Conservation (phyloP, 2,329 filamentous ascomycete species). For the Incumbomyces lentus region DNA sequence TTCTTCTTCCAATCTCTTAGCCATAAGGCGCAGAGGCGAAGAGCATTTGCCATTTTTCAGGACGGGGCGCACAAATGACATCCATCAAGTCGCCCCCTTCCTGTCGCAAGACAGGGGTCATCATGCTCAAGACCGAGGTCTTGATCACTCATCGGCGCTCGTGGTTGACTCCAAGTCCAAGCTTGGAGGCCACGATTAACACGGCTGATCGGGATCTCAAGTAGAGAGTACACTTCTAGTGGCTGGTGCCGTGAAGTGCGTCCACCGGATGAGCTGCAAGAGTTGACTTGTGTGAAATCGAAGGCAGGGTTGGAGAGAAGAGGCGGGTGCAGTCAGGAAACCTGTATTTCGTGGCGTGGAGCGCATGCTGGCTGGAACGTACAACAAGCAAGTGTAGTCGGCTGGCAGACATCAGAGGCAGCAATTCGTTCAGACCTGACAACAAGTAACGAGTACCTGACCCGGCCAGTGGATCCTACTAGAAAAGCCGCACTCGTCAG, state of each 20-base stretch:
- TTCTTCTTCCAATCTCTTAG: slow-evolving; percentile 52
- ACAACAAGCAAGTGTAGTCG: slow-evolving; percentile 15
- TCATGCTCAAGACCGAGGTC: slow-evolving; percentile 19
- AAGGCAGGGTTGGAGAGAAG: slow-evolving; percentile 31
- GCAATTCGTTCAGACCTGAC: slow-evolving; percentile 14
- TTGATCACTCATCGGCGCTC: slow-evolving; percentile 42
- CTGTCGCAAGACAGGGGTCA: slow-evolving; percentile 27
- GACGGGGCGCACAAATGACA: slow-evolving; percentile 82
- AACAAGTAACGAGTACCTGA: slow-evolving; percentile 17
- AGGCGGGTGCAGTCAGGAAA: slow-evolving; percentile 25
- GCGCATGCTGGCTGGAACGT: slow-evolving; percentile 15
- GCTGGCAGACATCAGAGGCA: slow-evolving; percentile 10
- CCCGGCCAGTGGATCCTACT: slow-evolving; percentile 18
- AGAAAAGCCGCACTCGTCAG: slow-evolving; percentile 1
- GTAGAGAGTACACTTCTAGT: slow-evolving; percentile 38
- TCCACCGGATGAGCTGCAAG: slow-evolving; percentile 33
- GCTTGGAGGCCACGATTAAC: slow-evolving; percentile 54
- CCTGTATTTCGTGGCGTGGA: not conserved
- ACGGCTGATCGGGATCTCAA: slow-evolving; percentile 49
- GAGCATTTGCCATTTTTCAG: slow-evolving; percentile 27
- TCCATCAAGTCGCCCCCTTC: slow-evolving; percentile 78
- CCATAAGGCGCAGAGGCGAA: slow-evolving; percentile 21
- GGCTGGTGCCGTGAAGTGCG: slow-evolving; percentile 45
- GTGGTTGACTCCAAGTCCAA: slow-evolving; percentile 37
- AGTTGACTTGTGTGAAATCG: slow-evolving; percentile 21